Conservation (phyloP, 2,329 filamentous ascomycete genomes). For the Juglanconis juglandina region DNA sequence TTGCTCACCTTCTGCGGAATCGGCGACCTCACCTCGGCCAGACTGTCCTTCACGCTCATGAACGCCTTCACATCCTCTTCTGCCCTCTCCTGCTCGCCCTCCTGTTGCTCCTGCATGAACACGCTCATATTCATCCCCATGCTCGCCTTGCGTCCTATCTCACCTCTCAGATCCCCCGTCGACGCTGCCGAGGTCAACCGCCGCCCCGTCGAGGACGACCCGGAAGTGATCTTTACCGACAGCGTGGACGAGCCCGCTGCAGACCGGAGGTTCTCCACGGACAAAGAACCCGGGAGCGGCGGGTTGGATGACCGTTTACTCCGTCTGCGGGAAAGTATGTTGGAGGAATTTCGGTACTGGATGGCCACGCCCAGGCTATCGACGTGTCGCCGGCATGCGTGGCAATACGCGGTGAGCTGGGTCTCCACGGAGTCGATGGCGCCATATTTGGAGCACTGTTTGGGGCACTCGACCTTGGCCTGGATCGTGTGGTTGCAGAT, state of each 20-base stretch:
- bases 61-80: neutral
- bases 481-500: constrained; percentile 13
- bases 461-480: constrained; percentile 11
- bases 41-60: neutral
- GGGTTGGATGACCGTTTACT: neutral
- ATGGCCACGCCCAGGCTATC: constrained; percentile 11
- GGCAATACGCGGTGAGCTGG: constrained; percentile 16
- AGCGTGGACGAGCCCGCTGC: neutral
- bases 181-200: neutral
- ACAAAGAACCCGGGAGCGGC: neutral
- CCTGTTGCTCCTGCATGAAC: neutral
- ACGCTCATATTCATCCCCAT: neutral
- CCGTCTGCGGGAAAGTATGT: neutral
- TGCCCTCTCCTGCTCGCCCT: neutral
- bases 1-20: constrained; percentile 4
- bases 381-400: constrained; percentile 12
- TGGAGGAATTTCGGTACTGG: neutral
- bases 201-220: neutral
- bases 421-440: constrained; percentile 13
- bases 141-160: neutral
- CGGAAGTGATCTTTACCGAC: neutral
- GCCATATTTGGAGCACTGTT: constrained; percentile 6
- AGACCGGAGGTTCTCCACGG: neutral
- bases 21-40: constrained; percentile 1
- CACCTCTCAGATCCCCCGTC: neutral